phyloP scores from a whole-genome alignment of 1,284 basidiomycete genomes.

The Papiliotrema laurentii region DNA sequence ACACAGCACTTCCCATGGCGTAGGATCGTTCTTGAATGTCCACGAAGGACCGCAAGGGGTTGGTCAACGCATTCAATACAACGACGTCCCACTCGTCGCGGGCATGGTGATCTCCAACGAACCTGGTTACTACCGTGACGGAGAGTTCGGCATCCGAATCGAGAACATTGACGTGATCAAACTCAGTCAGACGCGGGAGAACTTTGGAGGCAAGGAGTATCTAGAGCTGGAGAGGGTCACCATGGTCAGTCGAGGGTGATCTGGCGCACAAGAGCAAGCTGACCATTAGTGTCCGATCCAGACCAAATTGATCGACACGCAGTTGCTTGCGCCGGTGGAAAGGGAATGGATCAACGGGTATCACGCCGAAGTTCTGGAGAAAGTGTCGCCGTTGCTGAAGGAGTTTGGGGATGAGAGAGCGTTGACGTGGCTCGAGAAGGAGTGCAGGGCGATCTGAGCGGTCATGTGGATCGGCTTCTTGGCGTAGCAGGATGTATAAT shows the following conservation, averaged over 20 bases:
- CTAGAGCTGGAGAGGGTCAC: slow-evolving; percentile 80
- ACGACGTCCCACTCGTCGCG: slow-evolving; percentile 63
- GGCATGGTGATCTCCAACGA: slow-evolving; percentile 92
- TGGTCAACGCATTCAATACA: slow-evolving; percentile 63
- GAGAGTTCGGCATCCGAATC: slow-evolving; percentile 86
- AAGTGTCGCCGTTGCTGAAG: slow-evolving; percentile 68
- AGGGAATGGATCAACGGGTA: slow-evolving; percentile 79
- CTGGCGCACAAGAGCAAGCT: not conserved
- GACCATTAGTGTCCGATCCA: slow-evolving; percentile 72
- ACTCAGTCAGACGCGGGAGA: slow-evolving; percentile 67
- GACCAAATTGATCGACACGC: slow-evolving; percentile 68
- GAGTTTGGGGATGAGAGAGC: slow-evolving; percentile 60
- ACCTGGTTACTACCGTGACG: slow-evolving; percentile 92
- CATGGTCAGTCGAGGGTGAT: slow-evolving; percentile 53
- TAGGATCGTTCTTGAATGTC: slow-evolving; percentile 87
- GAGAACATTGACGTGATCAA: slow-evolving; percentile 80
- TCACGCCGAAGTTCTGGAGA: slow-evolving; percentile 70
- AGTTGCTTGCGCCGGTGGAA: slow-evolving; percentile 64
- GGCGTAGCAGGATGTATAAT: too few species aligned
- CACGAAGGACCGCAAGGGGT: slow-evolving; percentile 92
- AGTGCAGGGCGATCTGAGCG: slow-evolving; percentile 43
- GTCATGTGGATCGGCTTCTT: too few species aligned
- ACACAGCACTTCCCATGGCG: slow-evolving; percentile 90
- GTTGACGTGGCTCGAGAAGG: slow-evolving; percentile 69
- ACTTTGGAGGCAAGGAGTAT: slow-evolving; percentile 79